These are phyloP conservation scores for Rhipidocladum racemiflorum DNA, from an alignment of 176 grass and related monocot species.

Conservation along the genomic window DNA sequence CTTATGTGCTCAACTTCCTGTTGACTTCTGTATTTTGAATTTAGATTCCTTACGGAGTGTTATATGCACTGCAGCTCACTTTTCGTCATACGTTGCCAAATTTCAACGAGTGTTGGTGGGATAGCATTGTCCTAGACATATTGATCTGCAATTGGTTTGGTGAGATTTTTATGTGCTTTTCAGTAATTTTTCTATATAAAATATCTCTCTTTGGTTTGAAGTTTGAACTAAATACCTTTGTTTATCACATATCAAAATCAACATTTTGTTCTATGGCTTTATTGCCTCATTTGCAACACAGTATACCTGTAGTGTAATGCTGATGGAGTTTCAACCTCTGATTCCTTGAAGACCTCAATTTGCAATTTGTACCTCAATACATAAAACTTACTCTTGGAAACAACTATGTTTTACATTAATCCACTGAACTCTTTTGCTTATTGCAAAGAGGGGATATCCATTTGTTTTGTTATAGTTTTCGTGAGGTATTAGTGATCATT, in stretches of 20 bases:
- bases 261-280: background rate
- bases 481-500: background rate
- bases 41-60: slow-evolving; percentile 20
- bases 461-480: background rate
- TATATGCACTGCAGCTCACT: slow-evolving; percentile 65
- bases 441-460: background rate
- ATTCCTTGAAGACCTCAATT: background rate
- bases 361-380: background rate
- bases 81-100: slow-evolving; percentile 99
- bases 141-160: slow-evolving; percentile 99
- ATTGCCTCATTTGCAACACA: background rate
- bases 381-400: background rate
- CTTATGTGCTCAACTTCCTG: slow-evolving; percentile 20
- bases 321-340: background rate
- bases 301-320: background rate
- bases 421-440: background rate
- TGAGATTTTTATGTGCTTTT: slow-evolving; percentile 49
- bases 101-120: slow-evolving; percentile 99
- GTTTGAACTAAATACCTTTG: background rate
- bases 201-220: background rate
- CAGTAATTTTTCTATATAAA: slow-evolving; percentile 22
- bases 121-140: slow-evolving; percentile 94
- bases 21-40: slow-evolving; percentile 7
- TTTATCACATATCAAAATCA: background rate
- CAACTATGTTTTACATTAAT: slow-evolving; percentile 6